Conservation (phyloP, 768 basidiomycete species). For the Gymnopilus dilepis region DNA sequence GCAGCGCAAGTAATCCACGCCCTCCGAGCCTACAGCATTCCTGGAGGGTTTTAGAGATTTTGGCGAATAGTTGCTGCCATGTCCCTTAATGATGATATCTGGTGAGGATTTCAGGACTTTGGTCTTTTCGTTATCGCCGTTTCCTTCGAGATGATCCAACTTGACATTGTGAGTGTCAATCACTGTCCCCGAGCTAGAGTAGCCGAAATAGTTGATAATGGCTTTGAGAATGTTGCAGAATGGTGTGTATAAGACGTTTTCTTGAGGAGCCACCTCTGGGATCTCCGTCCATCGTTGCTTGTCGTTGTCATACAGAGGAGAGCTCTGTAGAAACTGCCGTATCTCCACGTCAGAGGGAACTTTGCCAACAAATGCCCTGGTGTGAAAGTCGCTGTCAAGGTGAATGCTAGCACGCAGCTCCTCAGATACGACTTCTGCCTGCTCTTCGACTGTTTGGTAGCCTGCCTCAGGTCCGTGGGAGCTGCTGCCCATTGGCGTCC, state of each 20-base stretch:
- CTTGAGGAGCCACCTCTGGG: background rate
- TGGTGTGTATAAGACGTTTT: background rate
- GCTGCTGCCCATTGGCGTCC: background rate
- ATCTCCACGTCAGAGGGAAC: background rate
- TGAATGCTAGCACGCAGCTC: background rate
- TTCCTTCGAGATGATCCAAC: background rate
- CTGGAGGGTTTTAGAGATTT: background rate
- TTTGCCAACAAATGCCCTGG: background rate
- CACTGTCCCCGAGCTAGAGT: background rate
- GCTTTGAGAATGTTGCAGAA: slow-evolving; percentile 3
- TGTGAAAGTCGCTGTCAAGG: background rate
- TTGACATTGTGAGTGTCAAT: background rate
- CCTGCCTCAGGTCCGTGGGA: background rate
- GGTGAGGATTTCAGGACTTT: slow-evolving; percentile 1
- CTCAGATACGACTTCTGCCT: background rate
- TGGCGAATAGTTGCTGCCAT: background rate
- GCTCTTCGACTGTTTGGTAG: background rate
- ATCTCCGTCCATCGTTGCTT: slow-evolving; percentile 4
- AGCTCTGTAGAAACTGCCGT: background rate
- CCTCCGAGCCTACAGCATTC: background rate
- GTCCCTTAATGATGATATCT: slow-evolving; percentile 10
- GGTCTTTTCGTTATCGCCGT: background rate
- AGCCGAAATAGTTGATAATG: background rate
- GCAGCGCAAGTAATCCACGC: background rate
- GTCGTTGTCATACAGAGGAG: background rate